Evolutionary conservation across 208 protist species (phyloP).

Genomic region (Trypanosoma conorhini): DNA sequence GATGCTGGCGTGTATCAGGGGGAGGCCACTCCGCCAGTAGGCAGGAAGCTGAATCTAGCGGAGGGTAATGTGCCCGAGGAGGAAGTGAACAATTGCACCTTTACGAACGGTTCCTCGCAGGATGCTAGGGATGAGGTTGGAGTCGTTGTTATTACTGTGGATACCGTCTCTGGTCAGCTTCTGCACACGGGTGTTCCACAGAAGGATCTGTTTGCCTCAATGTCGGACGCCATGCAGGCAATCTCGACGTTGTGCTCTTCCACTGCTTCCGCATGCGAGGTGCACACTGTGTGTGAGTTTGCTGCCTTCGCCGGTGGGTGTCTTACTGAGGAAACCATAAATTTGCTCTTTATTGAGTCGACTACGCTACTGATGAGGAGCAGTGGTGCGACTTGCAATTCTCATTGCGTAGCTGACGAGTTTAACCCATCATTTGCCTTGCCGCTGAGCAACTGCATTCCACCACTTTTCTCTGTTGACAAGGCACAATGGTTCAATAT

Average conservation of each 20-base stretch:
- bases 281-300: conserved; percentile 28
- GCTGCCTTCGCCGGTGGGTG: conserved; percentile 32
- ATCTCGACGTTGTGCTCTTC: conserved; percentile 24
- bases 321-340: conserved; percentile 22
- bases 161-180: conserved; percentile 29
- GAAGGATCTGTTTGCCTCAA: conserved; percentile 25
- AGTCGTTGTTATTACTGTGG: conserved; percentile 28
- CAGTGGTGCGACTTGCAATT: background rate
- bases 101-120: background rate
- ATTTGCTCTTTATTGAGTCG: conserved; percentile 26
- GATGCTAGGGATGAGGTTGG: background rate
- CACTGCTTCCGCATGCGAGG: background rate
- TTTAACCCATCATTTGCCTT: background rate
- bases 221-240: conserved; percentile 26
- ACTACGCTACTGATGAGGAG: background rate
- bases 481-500: conserved; percentile 27
- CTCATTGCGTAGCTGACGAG: background rate
- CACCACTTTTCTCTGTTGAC: conserved; percentile 16
- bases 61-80: background rate
- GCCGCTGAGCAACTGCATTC: background rate
- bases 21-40: background rate
- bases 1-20: background rate
- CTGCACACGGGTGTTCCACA: conserved; percentile 25
- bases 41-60: background rate
- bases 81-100: background rate